A percentile compares a stretch with the other conserved stretches of the same genome.
Conservation (phyloP, 2,329 filamentous ascomycete species). For the Diaporthe destruens region DNA sequence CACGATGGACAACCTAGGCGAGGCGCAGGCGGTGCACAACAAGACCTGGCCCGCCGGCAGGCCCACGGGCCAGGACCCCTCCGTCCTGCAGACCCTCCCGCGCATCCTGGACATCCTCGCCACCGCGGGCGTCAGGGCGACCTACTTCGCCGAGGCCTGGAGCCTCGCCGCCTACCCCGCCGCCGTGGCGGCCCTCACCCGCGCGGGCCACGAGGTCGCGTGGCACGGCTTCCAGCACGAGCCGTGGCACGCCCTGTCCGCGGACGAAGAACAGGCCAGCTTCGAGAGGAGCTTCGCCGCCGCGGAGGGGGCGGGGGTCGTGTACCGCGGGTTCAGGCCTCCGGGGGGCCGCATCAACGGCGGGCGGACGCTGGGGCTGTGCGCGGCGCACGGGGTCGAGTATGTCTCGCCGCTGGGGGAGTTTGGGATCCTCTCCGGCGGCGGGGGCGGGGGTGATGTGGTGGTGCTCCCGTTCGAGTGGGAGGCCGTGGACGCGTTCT, state of each 20-base stretch:
- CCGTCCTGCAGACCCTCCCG: conserved; percentile 46
- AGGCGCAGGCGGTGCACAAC: conserved; percentile 49
- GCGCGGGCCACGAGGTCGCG: conserved; percentile 48
- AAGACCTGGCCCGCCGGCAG: conserved; percentile 43
- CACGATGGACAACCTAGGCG: conserved; percentile 52
- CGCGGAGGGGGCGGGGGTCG: conserved; percentile 40
- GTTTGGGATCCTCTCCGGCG: conserved; percentile 40
- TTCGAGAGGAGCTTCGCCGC: conserved; percentile 46
- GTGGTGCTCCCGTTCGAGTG: conserved; percentile 50
- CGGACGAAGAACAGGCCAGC: conserved; percentile 45
- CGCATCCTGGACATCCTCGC: conserved; percentile 48
- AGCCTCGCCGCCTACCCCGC: conserved; percentile 47
- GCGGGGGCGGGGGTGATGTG: conserved; percentile 38
- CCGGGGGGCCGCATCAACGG: conserved; percentile 47
- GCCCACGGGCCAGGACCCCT: conserved; percentile 47
- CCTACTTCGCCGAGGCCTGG: conserved; percentile 51
- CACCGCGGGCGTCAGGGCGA: conserved; percentile 42
- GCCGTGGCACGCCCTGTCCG: conserved; percentile 43
- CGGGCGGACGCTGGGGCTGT: conserved; percentile 45
- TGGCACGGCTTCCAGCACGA: conserved; percentile 52
- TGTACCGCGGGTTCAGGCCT: conserved; percentile 48
- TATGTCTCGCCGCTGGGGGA: conserved; percentile 48
- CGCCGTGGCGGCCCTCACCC: conserved; percentile 42
- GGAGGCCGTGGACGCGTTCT: conserved; percentile 49
- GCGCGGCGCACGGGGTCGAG: conserved; percentile 43